Base-by-base conservation (phyloP, 352 stramenopile species). In the Phytophthora aleatoria region DNA sequence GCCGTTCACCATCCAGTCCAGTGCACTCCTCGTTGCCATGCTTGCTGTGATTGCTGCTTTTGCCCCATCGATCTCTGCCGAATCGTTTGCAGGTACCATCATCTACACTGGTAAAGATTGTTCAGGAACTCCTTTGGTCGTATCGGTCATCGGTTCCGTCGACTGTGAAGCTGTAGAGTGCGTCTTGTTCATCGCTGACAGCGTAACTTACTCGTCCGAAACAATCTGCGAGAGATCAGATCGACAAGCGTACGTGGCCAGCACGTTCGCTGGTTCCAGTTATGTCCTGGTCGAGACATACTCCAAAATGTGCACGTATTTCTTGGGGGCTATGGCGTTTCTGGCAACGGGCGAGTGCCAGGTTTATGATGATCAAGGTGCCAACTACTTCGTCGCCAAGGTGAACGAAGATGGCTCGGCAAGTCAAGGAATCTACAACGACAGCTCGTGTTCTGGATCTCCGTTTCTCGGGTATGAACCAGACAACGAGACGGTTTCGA, bases 201-300 rank as follows among this genome's bases (percentile, higher is more conserved):
- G 33, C 3, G 9, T 26, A 15, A 52, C 48, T 2, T 72, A 64
- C 47, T 72, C 61, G 12, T 56, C 42, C 27, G 39, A 44, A 24
- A 61, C 59, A 12, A 61, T 27, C 1, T 72, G 64, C 12, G 51
- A 43, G 5, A 55, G 35, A 30, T n/a, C 24, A 12, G 30, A 68
- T 16, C 58, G 45, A 2, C 39, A 69, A 13, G 61, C 52, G 33
- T 64, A 53, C 28, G 59, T 69, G 15, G 52, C 20, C 4, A 33
- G 57, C 20, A 36, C n/a, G 11, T 69, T 64, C 39, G 39, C 39
- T n/a, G 35, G 33, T 3, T 61, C 44, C 13, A 72, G 42, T 27
- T 68, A 64, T 26, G 8, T 72, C 15, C 15, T 69, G 58, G 27
- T 72, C 47, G 64, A 72, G 52, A 72, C 48, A 13, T 72, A 52